Percentiles rank a stretch among this genome's conserved stretches.
These are phyloP conservation scores for Dianthus caryophyllus DNA, from an alignment of 148 eudicot species.

Conservation along the genomic window DNA sequence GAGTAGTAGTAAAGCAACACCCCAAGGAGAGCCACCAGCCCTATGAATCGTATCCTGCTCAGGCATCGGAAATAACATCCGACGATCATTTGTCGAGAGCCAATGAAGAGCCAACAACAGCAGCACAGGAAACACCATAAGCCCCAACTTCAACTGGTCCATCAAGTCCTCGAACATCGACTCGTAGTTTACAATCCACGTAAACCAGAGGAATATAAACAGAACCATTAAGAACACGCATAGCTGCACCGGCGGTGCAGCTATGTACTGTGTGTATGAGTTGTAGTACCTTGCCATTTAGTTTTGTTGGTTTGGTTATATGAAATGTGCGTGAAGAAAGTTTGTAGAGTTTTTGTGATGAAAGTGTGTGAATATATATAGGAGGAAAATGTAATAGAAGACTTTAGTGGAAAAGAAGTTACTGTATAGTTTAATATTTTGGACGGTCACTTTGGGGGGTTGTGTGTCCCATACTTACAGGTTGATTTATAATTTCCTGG, in stretches of 20 bases:
- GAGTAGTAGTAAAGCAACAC: conserved; percentile 49
- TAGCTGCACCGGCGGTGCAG: conserved; percentile 52
- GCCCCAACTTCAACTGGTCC: conserved; percentile 41
- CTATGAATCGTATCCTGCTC: conserved; percentile 52
- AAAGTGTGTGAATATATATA: too few species aligned
- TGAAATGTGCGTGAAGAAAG: too few species aligned
- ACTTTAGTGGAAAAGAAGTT: too few species aligned
- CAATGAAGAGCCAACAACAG: conserved; percentile 51
- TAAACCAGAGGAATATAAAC: conserved; percentile 39
- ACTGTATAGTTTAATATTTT: too few species aligned
- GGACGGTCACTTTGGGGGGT: conserved; percentile 15
- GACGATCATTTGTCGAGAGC: conserved; percentile 41
- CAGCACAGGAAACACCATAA: conserved; percentile 52
- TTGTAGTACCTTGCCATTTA: conserved; percentile 48
- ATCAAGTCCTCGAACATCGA: conserved; percentile 41
- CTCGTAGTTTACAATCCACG: conserved; percentile 67
- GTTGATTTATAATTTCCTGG: too few species aligned
- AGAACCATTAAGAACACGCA: conserved; percentile 41
- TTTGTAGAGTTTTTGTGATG: neutral
- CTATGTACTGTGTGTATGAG: conserved; percentile 40
- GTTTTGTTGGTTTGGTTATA: neutral
- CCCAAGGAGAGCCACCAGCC: conserved; percentile 73
- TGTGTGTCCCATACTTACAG: conserved; percentile 4
- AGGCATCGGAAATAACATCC: conserved; percentile 37
- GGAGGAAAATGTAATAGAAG: neutral